Conservation (phyloP, 2,329 filamentous ascomycete genomes). For the Fusarium bactridioides region DNA sequence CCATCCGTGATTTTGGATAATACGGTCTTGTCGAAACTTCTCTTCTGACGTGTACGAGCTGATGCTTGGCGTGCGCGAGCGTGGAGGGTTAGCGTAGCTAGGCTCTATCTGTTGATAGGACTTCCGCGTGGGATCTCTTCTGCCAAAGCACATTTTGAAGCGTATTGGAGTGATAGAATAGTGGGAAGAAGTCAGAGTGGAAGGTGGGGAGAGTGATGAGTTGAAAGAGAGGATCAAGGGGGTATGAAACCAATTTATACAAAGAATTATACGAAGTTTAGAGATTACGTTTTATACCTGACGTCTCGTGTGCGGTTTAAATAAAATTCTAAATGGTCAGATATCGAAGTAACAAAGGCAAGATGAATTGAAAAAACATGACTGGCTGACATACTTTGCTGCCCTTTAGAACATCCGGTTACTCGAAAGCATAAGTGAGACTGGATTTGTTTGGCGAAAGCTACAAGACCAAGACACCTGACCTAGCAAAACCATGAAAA, state of each 20-base stretch:
- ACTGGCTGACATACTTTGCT: accelerated
- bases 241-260: accelerated
- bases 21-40: background rate
- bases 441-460: too few species aligned
- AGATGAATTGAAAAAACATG: accelerated
- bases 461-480: accelerated
- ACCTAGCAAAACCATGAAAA: background rate
- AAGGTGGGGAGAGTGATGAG: background rate
- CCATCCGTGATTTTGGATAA: background rate
- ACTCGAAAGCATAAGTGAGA: background rate
- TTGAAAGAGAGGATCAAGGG: accelerated
- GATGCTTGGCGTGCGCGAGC: background rate
- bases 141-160: background rate
- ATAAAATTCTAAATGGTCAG: accelerated
- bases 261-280: too few species aligned
- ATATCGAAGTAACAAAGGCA: accelerated
- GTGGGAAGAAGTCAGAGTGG: accelerated
- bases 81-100: background rate
- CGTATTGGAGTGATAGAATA: accelerated
- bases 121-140: background rate
- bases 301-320: accelerated
- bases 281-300: accelerated
- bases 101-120: too few species aligned
- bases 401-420: accelerated
- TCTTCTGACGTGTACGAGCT: background rate